These are phyloP conservation scores for Psilocybe azurescens DNA, from an alignment of 768 basidiomycete species.

Conservation along the genomic window DNA sequence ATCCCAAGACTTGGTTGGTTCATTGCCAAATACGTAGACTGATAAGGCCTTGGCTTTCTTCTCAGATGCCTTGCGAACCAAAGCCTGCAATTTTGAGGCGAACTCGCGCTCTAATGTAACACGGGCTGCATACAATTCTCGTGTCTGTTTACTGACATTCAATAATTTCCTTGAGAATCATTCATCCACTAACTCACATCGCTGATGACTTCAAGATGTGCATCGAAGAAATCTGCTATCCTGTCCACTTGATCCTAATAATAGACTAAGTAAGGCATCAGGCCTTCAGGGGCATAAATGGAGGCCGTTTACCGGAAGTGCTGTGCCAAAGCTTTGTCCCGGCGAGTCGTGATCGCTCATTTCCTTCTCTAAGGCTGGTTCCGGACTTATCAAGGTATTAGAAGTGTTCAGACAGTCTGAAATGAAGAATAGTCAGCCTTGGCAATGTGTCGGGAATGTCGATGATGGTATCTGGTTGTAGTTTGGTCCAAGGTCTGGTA, in stretches of 20 bases:
- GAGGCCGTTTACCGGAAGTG: conserved; percentile 11
- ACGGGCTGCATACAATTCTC: conserved; percentile 73
- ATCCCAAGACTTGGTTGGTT: conserved; percentile 68
- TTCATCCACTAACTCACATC: conserved; percentile 54
- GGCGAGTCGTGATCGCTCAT: conserved; percentile 16
- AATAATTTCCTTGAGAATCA: neutral
- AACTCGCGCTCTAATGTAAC: conserved; percentile 80
- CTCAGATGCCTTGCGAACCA: conserved; percentile 72
- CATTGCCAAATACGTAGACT: conserved; percentile 64
- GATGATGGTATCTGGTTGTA: neutral
- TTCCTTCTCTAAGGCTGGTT: neutral
- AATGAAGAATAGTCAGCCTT: no score
- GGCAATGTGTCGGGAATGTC: neutral
- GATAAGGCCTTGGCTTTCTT: conserved; percentile 67
- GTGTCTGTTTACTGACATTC: conserved; percentile 49
- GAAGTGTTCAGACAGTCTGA: no score
- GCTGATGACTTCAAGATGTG: conserved; percentile 64
- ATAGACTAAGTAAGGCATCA: neutral
- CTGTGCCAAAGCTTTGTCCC: conserved; percentile 9
- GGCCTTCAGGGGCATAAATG: neutral
- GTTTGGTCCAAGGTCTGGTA: neutral
- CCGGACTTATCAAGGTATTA: no score
- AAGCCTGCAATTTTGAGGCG: conserved; percentile 67
- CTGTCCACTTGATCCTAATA: conserved; percentile 75
- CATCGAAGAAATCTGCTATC: conserved; percentile 60